Evolutionary conservation across 1,284 basidiomycete species (phyloP).

Genomic region (Moniliella sp.): DNA sequence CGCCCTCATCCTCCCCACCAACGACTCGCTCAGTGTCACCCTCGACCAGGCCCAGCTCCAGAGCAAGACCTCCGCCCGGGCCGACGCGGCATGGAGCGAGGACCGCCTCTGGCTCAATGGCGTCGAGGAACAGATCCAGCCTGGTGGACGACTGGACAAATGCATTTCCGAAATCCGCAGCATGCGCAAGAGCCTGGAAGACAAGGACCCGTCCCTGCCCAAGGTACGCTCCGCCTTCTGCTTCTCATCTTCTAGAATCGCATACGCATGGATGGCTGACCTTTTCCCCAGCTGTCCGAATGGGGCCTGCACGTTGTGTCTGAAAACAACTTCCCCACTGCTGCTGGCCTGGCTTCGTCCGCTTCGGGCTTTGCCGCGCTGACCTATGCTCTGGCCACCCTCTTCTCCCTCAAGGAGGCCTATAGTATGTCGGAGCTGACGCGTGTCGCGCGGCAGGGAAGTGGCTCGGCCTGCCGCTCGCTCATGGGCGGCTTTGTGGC

Average conservation of each 20-base stretch:
- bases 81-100: conserved; percentile 50
- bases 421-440: conserved; percentile 46
- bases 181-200: conserved; percentile 54
- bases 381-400: conserved; percentile 61
- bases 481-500: conserved; percentile 92
- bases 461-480: conserved; percentile 87
- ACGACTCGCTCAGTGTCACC: conserved; percentile 88
- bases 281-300: conserved; percentile 19
- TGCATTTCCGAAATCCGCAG: conserved; percentile 73
- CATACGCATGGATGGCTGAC: neutral
- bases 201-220: conserved; percentile 10
- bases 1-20: conserved; percentile 80
- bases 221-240: conserved; percentile 7
- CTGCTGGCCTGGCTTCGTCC: conserved; percentile 86
- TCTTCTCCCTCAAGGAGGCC: conserved; percentile 52
- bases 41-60: conserved; percentile 85
- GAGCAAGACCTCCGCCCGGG: conserved; percentile 74
- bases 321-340: conserved; percentile 96
- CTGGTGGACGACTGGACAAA: conserved; percentile 53
- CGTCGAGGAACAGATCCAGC: conserved; percentile 65
- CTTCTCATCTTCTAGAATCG: neutral
- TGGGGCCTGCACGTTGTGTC: conserved; percentile 50
- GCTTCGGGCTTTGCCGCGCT: conserved; percentile 92
- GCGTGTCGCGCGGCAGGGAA: conserved; percentile 81
- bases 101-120: conserved; percentile 75